Conservation (phyloP, 441 rosid species). For the Adansonia madagascariensis region DNA sequence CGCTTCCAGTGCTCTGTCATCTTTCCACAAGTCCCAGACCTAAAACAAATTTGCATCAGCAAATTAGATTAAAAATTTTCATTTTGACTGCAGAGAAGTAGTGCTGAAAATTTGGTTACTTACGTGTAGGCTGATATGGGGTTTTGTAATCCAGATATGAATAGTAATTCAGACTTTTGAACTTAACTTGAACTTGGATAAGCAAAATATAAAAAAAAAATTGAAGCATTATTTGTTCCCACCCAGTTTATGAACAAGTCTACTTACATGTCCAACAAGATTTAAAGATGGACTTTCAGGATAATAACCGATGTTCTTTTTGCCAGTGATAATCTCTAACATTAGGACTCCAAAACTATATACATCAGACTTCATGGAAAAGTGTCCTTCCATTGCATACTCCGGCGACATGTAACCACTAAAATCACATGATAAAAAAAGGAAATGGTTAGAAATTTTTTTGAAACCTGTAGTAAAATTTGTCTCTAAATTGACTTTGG, state of each 20-base stretch:
- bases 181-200: no score
- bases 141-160: no score
- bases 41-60: not conserved
- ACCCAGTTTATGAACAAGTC: no score
- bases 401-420: slow-evolving; percentile 76
- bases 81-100: not conserved
- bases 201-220: no score
- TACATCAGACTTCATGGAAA: slow-evolving; percentile 59
- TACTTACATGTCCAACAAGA: slow-evolving; percentile 43
- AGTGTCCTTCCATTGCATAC: slow-evolving; percentile 55
- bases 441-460: not conserved
- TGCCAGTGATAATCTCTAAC: slow-evolving; percentile 55
- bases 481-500: no score
- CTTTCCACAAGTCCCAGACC: slow-evolving; percentile 1
- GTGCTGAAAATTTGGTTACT: slow-evolving; percentile 19
- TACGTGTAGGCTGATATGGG: slow-evolving; percentile 10
- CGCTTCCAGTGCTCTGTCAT: not conserved
- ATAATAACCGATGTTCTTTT: slow-evolving; percentile 38
- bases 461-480: not conserved
- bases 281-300: slow-evolving; percentile 31
- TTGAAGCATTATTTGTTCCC: no score
- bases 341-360: slow-evolving; percentile 63
- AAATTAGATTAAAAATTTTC: no score
- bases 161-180: no score
- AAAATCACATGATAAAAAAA: not conserved